phyloP scores from a whole-genome alignment of 179 eudicot genomes.

The Camellia oleifera region DNA sequence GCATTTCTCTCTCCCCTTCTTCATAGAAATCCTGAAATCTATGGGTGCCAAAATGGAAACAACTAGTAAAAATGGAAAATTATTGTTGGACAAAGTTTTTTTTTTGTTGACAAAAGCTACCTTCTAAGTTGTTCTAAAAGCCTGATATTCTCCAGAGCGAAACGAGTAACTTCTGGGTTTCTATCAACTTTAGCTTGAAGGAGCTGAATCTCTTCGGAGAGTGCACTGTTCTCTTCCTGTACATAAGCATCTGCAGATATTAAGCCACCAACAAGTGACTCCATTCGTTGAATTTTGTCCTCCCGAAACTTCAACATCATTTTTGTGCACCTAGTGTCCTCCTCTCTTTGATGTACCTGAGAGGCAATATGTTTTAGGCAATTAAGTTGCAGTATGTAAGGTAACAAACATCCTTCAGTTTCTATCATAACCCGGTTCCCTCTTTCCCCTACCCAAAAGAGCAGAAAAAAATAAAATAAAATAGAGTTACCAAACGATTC shows the following conservation, averaged over 20 bases:
- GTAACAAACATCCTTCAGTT: neutral
- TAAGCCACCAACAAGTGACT: constrained; percentile 66
- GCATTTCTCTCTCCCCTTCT: constrained; percentile 95
- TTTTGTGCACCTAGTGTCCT: constrained; percentile 83
- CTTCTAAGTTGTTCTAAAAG: constrained; percentile 81
- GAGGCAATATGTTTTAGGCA: constrained; percentile 19
- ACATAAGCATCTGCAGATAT: constrained; percentile 71
- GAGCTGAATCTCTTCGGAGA: constrained; percentile 70
- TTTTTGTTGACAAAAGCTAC: constrained; percentile 27
- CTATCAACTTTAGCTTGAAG: constrained; percentile 76
- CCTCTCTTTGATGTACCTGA: constrained; percentile 95
- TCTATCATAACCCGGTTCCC: neutral
- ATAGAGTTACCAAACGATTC: constrained; percentile 58
- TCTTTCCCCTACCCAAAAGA: neutral
- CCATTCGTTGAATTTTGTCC: constrained; percentile 92
- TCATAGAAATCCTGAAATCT: constrained; percentile 95
- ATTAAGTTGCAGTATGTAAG: constrained; percentile 1
- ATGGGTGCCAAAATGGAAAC: constrained; percentile 8
- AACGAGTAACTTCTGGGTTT: constrained; percentile 98
- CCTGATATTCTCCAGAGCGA: constrained; percentile 88
- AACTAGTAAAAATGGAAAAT: neutral
- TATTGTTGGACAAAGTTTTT: neutral
- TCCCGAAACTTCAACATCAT: constrained; percentile 98
- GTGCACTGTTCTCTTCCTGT: constrained; percentile 74
- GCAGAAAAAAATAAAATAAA: neutral